These are phyloP conservation scores for Coemansia sp. DNA, from an alignment of 192 early-diverging fungal genomes.

Conservation along the genomic window DNA sequence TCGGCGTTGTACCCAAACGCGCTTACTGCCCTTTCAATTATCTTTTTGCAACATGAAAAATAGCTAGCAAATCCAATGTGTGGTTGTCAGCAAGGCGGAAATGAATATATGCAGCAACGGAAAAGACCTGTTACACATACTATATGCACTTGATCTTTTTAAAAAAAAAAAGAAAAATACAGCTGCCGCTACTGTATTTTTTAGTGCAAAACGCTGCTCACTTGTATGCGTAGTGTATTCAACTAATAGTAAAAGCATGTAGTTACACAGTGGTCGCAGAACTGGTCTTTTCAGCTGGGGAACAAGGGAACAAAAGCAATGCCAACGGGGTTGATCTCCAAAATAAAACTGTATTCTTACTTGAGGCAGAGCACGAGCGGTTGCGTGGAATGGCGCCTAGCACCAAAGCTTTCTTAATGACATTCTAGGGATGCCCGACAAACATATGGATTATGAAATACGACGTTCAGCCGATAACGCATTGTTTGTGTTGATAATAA, in stretches of 20 bases:
- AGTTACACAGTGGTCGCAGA: not conserved
- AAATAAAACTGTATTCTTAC: not conserved
- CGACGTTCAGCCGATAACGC: not conserved
- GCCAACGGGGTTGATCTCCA: not conserved
- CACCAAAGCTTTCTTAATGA: not conserved
- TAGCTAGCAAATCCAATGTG: not conserved
- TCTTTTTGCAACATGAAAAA: not conserved
- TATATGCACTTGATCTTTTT: not conserved
- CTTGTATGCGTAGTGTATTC: not conserved
- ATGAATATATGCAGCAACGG: conserved; percentile 1
- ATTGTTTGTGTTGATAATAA: not conserved
- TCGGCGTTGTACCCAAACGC: not conserved
- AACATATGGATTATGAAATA: not conserved
- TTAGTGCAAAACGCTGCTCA: not conserved
- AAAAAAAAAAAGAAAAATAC: not conserved
- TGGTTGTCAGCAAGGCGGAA: conserved; percentile 7
- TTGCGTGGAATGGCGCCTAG: not conserved
- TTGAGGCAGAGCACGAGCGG: not conserved
- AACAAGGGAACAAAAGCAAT: not conserved
- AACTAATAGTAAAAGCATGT: not conserved
- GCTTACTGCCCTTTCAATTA: not conserved
- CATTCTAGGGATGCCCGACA: not conserved
- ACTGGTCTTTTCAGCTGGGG: not conserved
- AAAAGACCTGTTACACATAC: not conserved
- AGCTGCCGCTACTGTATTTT: not conserved